Percentiles rank a stretch among this genome's conserved stretches.
Conservation (phyloP, 139 green algal species). For the Volvox reticuliferus region DNA sequence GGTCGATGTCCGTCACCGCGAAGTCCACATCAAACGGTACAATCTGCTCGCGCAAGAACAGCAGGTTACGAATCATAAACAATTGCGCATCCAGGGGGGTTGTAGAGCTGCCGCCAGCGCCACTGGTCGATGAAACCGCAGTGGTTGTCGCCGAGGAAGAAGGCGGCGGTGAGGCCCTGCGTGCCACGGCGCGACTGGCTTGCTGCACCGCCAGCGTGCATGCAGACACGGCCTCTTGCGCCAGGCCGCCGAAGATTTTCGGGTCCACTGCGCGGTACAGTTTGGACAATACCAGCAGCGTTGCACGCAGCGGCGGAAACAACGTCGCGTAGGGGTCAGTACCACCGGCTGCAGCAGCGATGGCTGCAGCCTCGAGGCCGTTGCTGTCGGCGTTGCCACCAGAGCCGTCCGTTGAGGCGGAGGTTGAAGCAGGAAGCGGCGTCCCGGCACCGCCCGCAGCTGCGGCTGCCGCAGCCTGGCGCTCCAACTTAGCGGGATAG, state of each 20-base stretch:
- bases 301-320: conserved; percentile 88
- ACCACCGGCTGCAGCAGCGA: neutral
- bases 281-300: conserved; percentile 89
- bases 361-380: neutral
- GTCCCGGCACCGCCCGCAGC: conserved; percentile 23
- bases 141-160: neutral
- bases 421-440: conserved; percentile 4
- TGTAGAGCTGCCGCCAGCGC: conserved; percentile 45
- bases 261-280: conserved; percentile 90
- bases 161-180: neutral
- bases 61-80: conserved; percentile 95
- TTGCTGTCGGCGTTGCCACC: neutral
- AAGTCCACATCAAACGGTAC: conserved; percentile 93
- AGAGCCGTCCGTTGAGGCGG: neutral
- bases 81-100: conserved; percentile 86
- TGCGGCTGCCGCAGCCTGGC: conserved; percentile 34
- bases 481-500: conserved; percentile 86
- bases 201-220: conserved; percentile 83
- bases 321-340: conserved; percentile 60
- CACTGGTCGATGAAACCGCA: conserved; percentile 36
- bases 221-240: conserved; percentile 89
- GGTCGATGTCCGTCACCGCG: conserved; percentile 81
- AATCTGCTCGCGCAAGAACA: conserved; percentile 95
- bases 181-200: conserved; percentile 53
- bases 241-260: conserved; percentile 88